Conservation (phyloP, 2,329 filamentous ascomycete genomes). For the Colletotrichum simmondsii region DNA sequence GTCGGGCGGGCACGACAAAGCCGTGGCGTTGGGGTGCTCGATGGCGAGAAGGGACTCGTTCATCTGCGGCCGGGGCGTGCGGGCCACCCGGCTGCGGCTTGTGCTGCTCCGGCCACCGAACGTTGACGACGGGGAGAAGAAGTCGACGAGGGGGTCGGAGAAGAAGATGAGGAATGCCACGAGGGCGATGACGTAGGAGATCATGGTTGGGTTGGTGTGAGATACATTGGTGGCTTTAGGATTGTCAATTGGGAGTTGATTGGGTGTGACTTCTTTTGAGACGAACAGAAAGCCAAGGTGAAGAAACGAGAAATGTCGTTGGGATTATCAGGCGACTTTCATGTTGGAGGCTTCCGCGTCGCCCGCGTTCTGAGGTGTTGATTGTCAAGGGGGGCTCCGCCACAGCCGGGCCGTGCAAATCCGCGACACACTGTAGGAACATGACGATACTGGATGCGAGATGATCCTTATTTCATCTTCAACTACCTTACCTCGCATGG, state of each 20-base stretch:
- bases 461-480: conserved; percentile 11
- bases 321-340: neutral
- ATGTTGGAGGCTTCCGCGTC: neutral
- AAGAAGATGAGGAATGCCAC: conserved; percentile 55
- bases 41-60: conserved; percentile 64
- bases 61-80: conserved; percentile 55
- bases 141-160: conserved; percentile 54
- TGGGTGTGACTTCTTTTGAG: neutral
- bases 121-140: conserved; percentile 43
- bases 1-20: conserved; percentile 50
- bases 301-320: neutral
- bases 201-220: conserved; percentile 44
- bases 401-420: conserved; percentile 5
- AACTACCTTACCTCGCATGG: neutral
- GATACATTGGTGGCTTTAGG: neutral
- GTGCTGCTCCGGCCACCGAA: conserved; percentile 2
- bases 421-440: neutral
- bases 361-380: neutral
- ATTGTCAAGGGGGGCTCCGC: neutral
- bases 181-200: conserved; percentile 56
- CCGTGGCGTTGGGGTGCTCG: conserved; percentile 50
- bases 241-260: neutral
- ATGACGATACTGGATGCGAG: neutral
- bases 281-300: neutral
- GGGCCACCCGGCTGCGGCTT: conserved; percentile 36